Percentiles rank a stretch among this genome's conserved stretches.
Conservation (phyloP, 192 early-diverging fungal genomes). For the Thamnidium elegans region DNA sequence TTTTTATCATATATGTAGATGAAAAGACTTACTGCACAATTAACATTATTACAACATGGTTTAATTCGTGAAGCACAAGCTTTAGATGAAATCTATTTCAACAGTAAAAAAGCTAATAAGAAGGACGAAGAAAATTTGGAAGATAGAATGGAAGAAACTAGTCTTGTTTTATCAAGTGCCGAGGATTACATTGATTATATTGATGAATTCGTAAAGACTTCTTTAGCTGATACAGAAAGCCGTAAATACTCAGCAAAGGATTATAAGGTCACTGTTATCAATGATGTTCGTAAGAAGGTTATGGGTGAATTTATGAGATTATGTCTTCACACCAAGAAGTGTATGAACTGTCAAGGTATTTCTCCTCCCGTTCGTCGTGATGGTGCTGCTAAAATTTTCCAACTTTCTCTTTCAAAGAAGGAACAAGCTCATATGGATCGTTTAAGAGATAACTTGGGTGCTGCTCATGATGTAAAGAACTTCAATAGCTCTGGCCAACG, state of each 20-base stretch:
- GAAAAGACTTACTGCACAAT: constrained; percentile 70
- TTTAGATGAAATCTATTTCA: constrained; percentile 62
- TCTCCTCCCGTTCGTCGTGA: constrained; percentile 78
- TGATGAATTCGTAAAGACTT: constrained; percentile 41
- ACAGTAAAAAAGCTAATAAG: constrained; percentile 40
- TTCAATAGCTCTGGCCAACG: constrained; percentile 35
- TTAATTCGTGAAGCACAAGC: constrained; percentile 79
- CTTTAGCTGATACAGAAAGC: constrained; percentile 27
- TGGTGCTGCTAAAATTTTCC: constrained; percentile 82
- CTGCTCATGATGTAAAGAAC: constrained; percentile 35
- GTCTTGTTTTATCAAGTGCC: constrained; percentile 38
- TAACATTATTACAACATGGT: constrained; percentile 83
- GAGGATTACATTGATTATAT: constrained; percentile 64
- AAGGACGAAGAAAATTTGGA: constrained; percentile 37
- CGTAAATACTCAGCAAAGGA: constrained; percentile 25
- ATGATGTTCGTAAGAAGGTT: constrained; percentile 46
- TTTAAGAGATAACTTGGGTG: constrained; percentile 31
- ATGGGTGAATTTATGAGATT: constrained; percentile 50
- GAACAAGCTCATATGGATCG: constrained; percentile 54
- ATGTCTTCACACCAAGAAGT: constrained; percentile 44
- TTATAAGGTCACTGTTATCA: constrained; percentile 56
- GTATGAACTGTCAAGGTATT: constrained; percentile 62
- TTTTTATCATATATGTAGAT: constrained; percentile 33
- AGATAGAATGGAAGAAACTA: constrained; percentile 51
- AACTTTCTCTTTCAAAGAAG: constrained; percentile 68